Percentiles rank a stretch among this genome's conserved stretches.
Conservation (phyloP, 129 eudicot genomes). For the Saposhnikovia divaricata region DNA sequence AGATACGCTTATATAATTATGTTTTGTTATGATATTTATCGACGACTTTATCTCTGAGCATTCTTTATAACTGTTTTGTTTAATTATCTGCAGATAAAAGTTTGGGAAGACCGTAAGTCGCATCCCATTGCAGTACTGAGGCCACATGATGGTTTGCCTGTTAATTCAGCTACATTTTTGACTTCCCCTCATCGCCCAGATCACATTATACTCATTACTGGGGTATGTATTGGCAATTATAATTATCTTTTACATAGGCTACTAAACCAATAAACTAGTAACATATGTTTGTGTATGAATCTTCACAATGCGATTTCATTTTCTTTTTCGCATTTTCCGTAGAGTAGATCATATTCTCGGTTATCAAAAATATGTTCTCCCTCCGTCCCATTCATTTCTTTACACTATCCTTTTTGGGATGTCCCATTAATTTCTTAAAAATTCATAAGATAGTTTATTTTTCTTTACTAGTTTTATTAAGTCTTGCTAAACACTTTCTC, state of each 20-base stretch:
- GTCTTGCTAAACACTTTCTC: no score
- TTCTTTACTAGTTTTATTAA: no score
- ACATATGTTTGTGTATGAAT: neutral
- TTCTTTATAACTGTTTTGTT: neutral
- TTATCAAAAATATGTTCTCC: neutral
- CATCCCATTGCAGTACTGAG: conserved; percentile 65
- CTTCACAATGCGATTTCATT: neutral
- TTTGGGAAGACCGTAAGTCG: conserved; percentile 92
- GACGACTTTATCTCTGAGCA: neutral
- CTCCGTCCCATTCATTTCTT: no score
- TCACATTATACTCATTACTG: conserved; percentile 86
- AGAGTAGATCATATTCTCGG: neutral
- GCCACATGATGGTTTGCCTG: conserved; percentile 91
- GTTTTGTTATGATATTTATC: neutral
- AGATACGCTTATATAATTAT: neutral
- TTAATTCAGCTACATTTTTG: conserved; percentile 76
- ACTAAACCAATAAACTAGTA: neutral
- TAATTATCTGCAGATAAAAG: conserved; percentile 51
- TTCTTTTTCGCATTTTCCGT: neutral
- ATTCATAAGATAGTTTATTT: no score
- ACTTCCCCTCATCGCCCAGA: conserved; percentile 89
- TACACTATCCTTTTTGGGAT: no score
- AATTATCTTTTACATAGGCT: neutral
- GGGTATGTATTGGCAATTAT: conserved; percentile 37
- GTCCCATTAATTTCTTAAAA: no score